Conservation (phyloP, 2,329 filamentous ascomycete species). For the Endoconidiophora laricicola region DNA sequence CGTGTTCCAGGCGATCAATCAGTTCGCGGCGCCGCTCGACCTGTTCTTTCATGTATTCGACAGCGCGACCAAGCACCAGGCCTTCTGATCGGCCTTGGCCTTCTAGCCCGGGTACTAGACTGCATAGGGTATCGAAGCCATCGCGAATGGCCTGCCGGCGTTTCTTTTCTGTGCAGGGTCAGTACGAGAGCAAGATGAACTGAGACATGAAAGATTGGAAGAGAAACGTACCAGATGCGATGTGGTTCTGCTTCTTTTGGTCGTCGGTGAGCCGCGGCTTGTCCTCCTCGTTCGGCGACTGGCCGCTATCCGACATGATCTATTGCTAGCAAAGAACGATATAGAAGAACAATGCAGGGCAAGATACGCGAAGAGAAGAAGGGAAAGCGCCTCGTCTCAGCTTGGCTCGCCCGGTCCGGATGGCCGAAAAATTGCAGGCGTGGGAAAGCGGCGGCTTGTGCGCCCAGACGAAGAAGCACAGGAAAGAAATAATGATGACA, state of each 20-base stretch:
- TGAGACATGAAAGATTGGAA: not conserved
- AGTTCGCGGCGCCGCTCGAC: constrained; percentile 41
- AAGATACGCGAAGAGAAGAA: too few relatives aligned
- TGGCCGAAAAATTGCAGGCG: too few relatives aligned
- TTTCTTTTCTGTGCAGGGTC: constrained; percentile 25
- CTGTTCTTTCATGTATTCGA: constrained; percentile 46
- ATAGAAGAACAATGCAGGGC: too few relatives aligned
- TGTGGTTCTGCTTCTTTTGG: constrained; percentile 39
- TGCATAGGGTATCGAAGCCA: constrained; percentile 66
- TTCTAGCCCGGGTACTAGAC: constrained; percentile 64
- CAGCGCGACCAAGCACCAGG: constrained; percentile 57
- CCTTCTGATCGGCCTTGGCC: constrained; percentile 77
- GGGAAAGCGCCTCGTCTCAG: too few relatives aligned
- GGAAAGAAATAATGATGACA: too few relatives aligned
- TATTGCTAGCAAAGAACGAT: too few relatives aligned
- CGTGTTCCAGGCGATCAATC: constrained; percentile 39
- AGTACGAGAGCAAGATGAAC: not conserved
- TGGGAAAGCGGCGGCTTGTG: too few relatives aligned
- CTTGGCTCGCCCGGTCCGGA: too few relatives aligned
- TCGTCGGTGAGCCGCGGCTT: constrained; percentile 36
- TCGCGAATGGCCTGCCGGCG: constrained; percentile 52
- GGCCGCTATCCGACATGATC: constrained; percentile 8
- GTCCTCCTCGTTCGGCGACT: constrained; percentile 21
- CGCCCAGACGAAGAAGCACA: too few relatives aligned
- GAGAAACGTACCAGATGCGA: constrained; percentile 30